A percentile compares a stretch with the other conserved stretches of the same genome.
phyloP scores from a whole-genome alignment of 225 moss, liverwort and hornwort genomes.

The Sphagnum tenellum region DNA sequence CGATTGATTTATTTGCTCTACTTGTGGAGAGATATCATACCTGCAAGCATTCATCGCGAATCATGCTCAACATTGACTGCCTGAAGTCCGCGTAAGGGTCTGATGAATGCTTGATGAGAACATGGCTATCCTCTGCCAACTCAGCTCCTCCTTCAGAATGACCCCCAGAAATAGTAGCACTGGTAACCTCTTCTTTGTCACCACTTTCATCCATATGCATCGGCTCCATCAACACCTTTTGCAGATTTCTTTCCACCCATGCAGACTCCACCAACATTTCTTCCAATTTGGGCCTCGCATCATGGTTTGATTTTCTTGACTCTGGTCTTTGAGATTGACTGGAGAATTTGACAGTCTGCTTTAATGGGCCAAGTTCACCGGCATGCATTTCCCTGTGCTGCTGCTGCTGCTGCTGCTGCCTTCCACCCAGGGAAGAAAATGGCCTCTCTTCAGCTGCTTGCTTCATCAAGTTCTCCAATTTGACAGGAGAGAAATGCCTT shows the following conservation, averaged over 20 bases:
- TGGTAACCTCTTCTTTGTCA: not conserved
- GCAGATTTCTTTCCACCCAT: not conserved
- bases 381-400: not conserved
- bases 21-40: conserved; percentile 4
- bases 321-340: not conserved
- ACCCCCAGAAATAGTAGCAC: too few species aligned
- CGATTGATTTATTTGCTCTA: too few species aligned
- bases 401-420: not conserved
- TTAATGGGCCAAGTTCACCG: not conserved
- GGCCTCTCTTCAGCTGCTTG: not conserved
- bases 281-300: not conserved
- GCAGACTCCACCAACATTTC: not conserved
- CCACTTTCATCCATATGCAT: not conserved
- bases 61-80: conserved; percentile 32
- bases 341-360: conserved; percentile 1
- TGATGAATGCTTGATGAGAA: conserved; percentile 40
- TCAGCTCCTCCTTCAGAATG: not conserved
- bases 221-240: not conserved
- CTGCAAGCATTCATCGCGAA: conserved; percentile 39
- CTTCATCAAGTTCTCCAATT: not conserved
- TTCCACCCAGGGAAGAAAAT: not conserved
- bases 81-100: conserved; percentile 28
- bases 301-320: not conserved
- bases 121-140: conserved; percentile 11
- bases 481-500: not conserved